phyloP scores from a whole-genome alignment of 441 rosid species.

The Corymbia citriodora region DNA sequence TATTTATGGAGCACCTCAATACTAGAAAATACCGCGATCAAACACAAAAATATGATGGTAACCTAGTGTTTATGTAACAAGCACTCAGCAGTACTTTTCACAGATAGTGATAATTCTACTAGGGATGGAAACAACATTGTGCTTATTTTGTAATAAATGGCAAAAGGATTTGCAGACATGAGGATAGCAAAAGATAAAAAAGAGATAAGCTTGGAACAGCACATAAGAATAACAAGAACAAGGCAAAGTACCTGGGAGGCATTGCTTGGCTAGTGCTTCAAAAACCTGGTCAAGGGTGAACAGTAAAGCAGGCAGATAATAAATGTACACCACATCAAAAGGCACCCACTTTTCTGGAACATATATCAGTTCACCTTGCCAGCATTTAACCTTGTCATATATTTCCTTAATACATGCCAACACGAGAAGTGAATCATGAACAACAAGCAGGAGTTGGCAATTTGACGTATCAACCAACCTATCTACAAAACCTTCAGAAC shows the following conservation, averaged over 20 bases:
- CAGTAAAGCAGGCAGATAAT: slow-evolving; percentile 74
- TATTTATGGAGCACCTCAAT: not conserved
- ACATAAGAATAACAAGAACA: not conserved
- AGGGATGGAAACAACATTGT: not conserved
- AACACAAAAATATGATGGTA: not conserved
- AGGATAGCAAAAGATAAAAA: not conserved
- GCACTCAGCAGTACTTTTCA: not conserved
- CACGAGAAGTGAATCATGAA: slow-evolving; percentile 75
- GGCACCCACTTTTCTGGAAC: slow-evolving; percentile 88
- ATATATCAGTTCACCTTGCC: slow-evolving; percentile 86
- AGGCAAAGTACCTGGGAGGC: slow-evolving; percentile 48
- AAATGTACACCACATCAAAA: slow-evolving; percentile 69
- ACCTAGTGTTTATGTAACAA: not conserved
- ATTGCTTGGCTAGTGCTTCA: slow-evolving; percentile 36
- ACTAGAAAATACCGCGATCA: not conserved
- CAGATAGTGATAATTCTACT: not conserved
- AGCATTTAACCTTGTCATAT: slow-evolving; percentile 75
- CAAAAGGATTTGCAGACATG: not conserved
- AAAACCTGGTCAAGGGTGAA: slow-evolving; percentile 58
- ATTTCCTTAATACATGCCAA: slow-evolving; percentile 76
- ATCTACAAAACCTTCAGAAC: slow-evolving; percentile 75
- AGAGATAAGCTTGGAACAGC: not conserved
- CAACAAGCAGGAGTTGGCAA: slow-evolving; percentile 50
- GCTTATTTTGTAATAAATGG: not conserved
- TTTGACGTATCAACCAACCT: slow-evolving; percentile 50